These are phyloP conservation scores for Clitopilus passeckerianus DNA, from an alignment of 768 basidiomycete genomes.

Conservation along the genomic window DNA sequence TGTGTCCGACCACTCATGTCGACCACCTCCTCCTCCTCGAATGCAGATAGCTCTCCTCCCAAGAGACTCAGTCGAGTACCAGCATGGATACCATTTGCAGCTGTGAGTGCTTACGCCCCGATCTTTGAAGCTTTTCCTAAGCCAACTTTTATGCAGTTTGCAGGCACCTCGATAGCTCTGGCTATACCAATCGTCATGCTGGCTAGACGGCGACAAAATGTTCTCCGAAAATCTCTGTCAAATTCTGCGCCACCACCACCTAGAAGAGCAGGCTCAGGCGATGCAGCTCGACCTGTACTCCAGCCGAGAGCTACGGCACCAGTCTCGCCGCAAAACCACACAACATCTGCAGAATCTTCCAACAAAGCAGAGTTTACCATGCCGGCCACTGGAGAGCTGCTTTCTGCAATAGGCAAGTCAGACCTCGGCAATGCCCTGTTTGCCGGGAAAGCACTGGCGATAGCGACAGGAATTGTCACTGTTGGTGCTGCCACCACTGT, in stretches of 20 bases:
- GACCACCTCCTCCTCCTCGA: neutral
- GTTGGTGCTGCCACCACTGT: constrained; percentile 39
- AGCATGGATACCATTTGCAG: constrained; percentile 15
- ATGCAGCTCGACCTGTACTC: neutral
- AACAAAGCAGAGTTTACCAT: constrained; percentile 17
- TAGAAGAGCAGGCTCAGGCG: constrained; percentile 14
- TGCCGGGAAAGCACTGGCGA: constrained; percentile 57
- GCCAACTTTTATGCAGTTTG: constrained; percentile 11
- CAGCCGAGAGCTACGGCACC: constrained; percentile 12
- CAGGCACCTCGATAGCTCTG: constrained; percentile 17
- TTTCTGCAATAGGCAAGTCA: constrained; percentile 30
- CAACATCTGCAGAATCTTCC: neutral
- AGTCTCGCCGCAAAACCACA: constrained; percentile 5
- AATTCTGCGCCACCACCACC: constrained; percentile 21
- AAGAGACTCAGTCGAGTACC: constrained; percentile 3
- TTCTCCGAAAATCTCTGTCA: constrained; percentile 20
- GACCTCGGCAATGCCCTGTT: constrained; percentile 48
- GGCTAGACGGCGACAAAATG: constrained; percentile 21
- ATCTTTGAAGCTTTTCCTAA: neutral
- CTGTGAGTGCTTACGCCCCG: constrained; percentile 1
- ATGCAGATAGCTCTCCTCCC: neutral
- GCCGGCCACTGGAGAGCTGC: constrained; percentile 23
- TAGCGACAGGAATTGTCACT: constrained; percentile 59
- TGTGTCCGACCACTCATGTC: neutral
- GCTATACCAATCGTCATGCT: constrained; percentile 30